Base-by-base conservation (phyloP, 768 basidiomycete genomes). In the Pulveroboletus sp. region DNA sequence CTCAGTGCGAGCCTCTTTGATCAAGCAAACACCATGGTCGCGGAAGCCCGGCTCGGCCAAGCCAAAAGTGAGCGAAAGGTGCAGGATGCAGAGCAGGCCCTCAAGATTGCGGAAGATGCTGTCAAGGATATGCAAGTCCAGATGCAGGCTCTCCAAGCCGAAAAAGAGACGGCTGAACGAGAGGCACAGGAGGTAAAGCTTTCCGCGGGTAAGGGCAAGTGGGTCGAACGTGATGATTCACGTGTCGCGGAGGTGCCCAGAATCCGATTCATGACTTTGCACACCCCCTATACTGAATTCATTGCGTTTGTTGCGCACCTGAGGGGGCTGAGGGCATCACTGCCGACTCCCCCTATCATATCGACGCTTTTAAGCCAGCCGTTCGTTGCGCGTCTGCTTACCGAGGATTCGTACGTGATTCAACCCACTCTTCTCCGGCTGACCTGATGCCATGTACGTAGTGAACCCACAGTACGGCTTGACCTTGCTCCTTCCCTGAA, bases 1-100 rank as follows among this genome's bases (percentile, higher is more conserved):
- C 83, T 99, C 53, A 93, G 93, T 54, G 92, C 93, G 14, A 80
- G 73, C 42, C 73, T 99, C 15, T 99, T 99, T 62, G 79, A 81
- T 45, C 87, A 96, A 69, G 95, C 95, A 6, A 98, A 99, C 66
- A 84, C 79, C 6, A 99, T 99, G 96, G 95, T 98, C n/a, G 92
- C 90, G 0, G 88, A 92, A 64, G 95, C 94, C 18, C 80, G 93
- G 14, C 77, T 83, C 52, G 71, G 66, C 14, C 72, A 76, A 32
- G 83, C 86, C 5, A 72, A 65, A 53, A 84, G 88, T 74, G 78
- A 93, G 61, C 76, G 83, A 37, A 88, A 89, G 61, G 82, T 86
- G 2, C 79, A 80, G 51, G 82, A 83, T 30, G 83, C 90, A 10
- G 89, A 95, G 67, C 73, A 75, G 21, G 86, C 89, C 8, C 67